A percentile compares a stretch with the other conserved stretches of the same genome.
Conservation (phyloP, 2,329 filamentous ascomycete genomes). For the Cercospora berteroae region DNA sequence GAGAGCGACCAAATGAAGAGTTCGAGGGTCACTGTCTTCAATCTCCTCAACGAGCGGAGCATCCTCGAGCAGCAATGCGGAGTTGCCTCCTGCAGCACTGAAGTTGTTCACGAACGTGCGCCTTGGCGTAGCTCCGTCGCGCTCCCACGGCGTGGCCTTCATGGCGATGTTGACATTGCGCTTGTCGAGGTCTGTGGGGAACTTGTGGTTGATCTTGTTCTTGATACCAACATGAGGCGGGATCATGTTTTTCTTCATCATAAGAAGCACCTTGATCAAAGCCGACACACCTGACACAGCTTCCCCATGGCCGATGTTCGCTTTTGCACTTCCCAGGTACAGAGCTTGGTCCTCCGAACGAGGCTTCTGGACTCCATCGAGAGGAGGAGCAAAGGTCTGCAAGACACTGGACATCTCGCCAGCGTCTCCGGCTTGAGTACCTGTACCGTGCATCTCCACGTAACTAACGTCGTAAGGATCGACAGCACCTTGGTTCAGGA, state of each 20-base stretch:
- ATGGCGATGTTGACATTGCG: not conserved
- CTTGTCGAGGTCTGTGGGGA: not conserved
- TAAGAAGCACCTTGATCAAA: not conserved
- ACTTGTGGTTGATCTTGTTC: not conserved
- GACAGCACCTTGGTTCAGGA: constrained; percentile 6
- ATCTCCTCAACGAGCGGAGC: constrained; percentile 10
- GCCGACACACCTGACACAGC: not conserved
- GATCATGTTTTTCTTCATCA: not conserved
- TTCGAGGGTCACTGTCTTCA: not conserved
- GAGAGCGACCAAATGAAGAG: constrained; percentile 17
- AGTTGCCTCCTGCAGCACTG: constrained; percentile 41
- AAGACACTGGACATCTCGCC: not conserved
- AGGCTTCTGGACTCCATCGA: not conserved
- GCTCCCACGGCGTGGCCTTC: not conserved
- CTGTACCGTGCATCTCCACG: not conserved
- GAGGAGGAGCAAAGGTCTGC: not conserved
- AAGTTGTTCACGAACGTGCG: constrained; percentile 39
- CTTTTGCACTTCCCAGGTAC: not conserved
- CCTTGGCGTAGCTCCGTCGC: not conserved
- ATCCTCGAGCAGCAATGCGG: constrained; percentile 33
- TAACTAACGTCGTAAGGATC: constrained; percentile 7
- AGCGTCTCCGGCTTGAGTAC: not conserved
- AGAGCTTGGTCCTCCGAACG: not conserved
- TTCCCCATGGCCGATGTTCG: not conserved
- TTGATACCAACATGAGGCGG: not conserved